Percentiles rank a stretch among this genome's conserved stretches.
Evolutionary conservation across 176 grass and related monocot species (phyloP).

Genomic region (Cocos nucifera): DNA sequence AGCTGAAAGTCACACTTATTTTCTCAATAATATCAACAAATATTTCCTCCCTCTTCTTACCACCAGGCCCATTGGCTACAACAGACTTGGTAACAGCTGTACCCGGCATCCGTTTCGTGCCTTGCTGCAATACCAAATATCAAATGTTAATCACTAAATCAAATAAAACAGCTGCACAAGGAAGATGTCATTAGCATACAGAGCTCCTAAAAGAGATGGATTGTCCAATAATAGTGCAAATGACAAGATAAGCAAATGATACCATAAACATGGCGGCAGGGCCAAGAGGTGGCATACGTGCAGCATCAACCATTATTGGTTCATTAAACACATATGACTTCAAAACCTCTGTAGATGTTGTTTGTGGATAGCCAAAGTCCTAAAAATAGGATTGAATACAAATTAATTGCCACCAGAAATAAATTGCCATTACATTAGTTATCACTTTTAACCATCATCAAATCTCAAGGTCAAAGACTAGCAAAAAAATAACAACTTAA

Average conservation of each 20-base stretch:
- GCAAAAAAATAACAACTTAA: too few species aligned
- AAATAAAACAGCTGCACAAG: too few species aligned
- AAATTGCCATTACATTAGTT: too few species aligned
- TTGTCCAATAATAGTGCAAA: too few species aligned
- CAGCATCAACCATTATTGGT: slow-evolving; percentile 90
- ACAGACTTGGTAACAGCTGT: slow-evolving; percentile 99
- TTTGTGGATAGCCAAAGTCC: slow-evolving; percentile 98
- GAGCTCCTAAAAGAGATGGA: too few species aligned
- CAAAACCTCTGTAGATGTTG: slow-evolving; percentile 90
- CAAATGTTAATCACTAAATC: slow-evolving; percentile 14
- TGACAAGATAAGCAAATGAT: slow-evolving; percentile 5
- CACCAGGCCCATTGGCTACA: slow-evolving; percentile 74
- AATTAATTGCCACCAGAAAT: slow-evolving; percentile 11
- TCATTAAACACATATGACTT: slow-evolving; percentile 98
- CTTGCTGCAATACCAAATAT: slow-evolving; percentile 72
- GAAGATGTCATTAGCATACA: too few species aligned
- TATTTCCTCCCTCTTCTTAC: slow-evolving; percentile 96
- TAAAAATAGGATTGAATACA: slow-evolving; percentile 31
- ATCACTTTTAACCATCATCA: too few species aligned
- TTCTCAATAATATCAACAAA: slow-evolving; percentile 99
- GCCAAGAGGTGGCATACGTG: slow-evolving; percentile 75
- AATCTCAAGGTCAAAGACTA: background rate
- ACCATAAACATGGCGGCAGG: slow-evolving; percentile 99
- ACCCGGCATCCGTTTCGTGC: slow-evolving; percentile 93
- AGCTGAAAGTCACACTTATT: slow-evolving; percentile 99